These are phyloP conservation scores for Wickerhamomyces silvicola DNA, from an alignment of 805 yeast genomes.

Conservation along the genomic window DNA sequence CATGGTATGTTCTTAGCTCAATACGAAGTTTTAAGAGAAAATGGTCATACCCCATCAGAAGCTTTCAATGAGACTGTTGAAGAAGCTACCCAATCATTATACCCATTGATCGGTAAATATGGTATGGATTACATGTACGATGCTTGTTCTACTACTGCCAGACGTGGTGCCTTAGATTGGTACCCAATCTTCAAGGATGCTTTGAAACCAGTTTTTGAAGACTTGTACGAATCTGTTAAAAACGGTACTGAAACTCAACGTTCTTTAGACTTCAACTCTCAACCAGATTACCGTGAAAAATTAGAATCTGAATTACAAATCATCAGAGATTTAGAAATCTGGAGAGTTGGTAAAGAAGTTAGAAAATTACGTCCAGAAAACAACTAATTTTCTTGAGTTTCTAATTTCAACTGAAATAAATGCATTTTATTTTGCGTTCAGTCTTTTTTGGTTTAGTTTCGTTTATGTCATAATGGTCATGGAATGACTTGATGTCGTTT, in stretches of 20 bases:
- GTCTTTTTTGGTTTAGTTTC: constrained; percentile 8
- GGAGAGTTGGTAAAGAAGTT: constrained; percentile 99
- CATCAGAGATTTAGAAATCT: constrained; percentile 98
- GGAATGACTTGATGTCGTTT: constrained; percentile 21
- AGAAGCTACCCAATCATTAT: constrained; percentile 98
- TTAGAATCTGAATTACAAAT: constrained; percentile 87
- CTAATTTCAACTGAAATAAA: too few species aligned
- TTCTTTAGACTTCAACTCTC: constrained; percentile 97
- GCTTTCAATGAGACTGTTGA: constrained; percentile 99
- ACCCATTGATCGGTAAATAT: constrained; percentile 98
- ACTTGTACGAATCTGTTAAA: constrained; percentile 89
- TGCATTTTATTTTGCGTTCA: constrained; percentile 3
- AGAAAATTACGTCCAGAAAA: constrained; percentile 99
- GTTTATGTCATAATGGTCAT: constrained; percentile 22
- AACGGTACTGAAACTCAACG: constrained; percentile 97
- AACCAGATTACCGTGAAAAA: constrained; percentile 94
- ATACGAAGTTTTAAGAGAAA: constrained; percentile 99
- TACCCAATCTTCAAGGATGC: constrained; percentile 98
- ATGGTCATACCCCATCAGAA: constrained; percentile 99
- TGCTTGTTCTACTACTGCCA: constrained; percentile 99
- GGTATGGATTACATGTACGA: constrained; percentile 99
- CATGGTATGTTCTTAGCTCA: constrained; percentile 99
- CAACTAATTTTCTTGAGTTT: constrained; percentile 46
- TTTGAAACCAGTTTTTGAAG: constrained; percentile 96
- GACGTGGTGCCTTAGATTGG: constrained; percentile 99